A percentile compares a stretch with the other conserved stretches of the same genome.
Evolutionary conservation across 345 rosid genomes (phyloP).

Genomic region (Mangifera indica): DNA sequence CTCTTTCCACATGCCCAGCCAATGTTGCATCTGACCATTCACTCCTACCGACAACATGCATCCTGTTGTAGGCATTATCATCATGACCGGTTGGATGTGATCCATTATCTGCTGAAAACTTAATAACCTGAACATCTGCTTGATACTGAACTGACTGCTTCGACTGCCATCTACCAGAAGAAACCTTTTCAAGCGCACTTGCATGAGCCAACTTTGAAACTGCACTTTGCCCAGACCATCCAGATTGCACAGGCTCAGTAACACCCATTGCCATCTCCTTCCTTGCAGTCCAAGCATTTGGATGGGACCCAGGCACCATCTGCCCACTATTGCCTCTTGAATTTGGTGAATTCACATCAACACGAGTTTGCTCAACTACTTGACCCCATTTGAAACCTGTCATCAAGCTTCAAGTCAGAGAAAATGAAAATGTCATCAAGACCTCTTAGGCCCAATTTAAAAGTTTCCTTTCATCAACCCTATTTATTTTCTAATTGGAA

Average conservation of each 20-base stretch:
- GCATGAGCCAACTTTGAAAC: conserved; percentile 63
- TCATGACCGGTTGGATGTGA: conserved; percentile 30
- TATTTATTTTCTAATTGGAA: too few species aligned
- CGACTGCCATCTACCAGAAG: conserved; percentile 80
- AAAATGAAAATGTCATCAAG: too few species aligned
- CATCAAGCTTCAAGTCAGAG: too few species aligned
- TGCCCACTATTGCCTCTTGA: conserved; percentile 33
- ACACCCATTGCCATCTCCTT: conserved; percentile 43
- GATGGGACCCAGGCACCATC: conserved; percentile 34
- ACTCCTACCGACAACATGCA: conserved; percentile 32
- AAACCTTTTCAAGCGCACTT: conserved; percentile 68
- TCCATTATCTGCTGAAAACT: conserved; percentile 37
- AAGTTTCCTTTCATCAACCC: too few species aligned
- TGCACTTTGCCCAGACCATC: conserved; percentile 47
- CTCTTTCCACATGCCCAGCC: conserved; percentile 40
- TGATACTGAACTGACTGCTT: conserved; percentile 43
- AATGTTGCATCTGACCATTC: conserved; percentile 32
- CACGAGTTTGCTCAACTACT: conserved; percentile 33
- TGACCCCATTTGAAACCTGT: conserved; percentile 32
- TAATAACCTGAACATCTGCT: conserved; percentile 49
- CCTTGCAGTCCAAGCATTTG: conserved; percentile 61
- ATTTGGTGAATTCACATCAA: conserved; percentile 29
- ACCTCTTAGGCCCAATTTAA: too few species aligned
- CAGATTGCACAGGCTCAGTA: conserved; percentile 44
- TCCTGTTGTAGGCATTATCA: conserved; percentile 25